Evolutionary conservation across 2,329 filamentous ascomycete species (phyloP), one percentile per base, ranked within the genome.

Genomic region (Pestalotiopsis sp.): DNA sequence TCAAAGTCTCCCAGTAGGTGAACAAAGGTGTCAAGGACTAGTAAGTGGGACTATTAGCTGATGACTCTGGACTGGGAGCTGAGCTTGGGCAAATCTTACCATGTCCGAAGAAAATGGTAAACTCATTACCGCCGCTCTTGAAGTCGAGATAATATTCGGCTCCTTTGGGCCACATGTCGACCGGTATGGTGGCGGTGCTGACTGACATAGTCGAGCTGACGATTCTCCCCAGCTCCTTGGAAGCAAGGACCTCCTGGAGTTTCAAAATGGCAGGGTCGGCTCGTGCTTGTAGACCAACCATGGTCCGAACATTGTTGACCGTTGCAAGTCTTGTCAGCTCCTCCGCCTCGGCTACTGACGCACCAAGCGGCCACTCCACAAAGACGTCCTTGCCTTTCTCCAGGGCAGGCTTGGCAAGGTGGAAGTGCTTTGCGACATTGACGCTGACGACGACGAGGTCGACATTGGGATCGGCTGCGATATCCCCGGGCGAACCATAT

Each of bases 351-450:
- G 74, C 70, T 1, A 81, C 66, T 57, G 80, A 83, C 3, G 78
- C 76, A 0, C 77, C 84, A 1, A 86, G 76, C 3, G 83, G 85
- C 84, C 84, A 85, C 72, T 87, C 85, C n/a, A 82, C 79, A 67
- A 83, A 87, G 13, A 84, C 79, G 58, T 83, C 78, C 73, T 87
- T 87, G 23, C 81, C 80, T 4, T 82, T 81, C 62, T 79, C 74
- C 3, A 87, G 72, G 11, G 79, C 80, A 1, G 83, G 82, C 57
- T 79, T 80, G 12, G 82, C 77, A 14, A 83, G 73, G 9, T 73
- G 69, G 68, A 82, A 83, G 68, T 86, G 84, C 23, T 78, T 75
- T 12, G 79, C 79, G 3, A 86, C 82, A 4, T 80, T 78, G 17
- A 84, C 82, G 66, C 77, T 79, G 67, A 83, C 78, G 63, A 85